Percentiles rank a stretch among this genome's conserved stretches.
These are phyloP conservation scores for Ogataea thermomethanolica DNA, from an alignment of 805 yeast genomes.

Conservation along the genomic window DNA sequence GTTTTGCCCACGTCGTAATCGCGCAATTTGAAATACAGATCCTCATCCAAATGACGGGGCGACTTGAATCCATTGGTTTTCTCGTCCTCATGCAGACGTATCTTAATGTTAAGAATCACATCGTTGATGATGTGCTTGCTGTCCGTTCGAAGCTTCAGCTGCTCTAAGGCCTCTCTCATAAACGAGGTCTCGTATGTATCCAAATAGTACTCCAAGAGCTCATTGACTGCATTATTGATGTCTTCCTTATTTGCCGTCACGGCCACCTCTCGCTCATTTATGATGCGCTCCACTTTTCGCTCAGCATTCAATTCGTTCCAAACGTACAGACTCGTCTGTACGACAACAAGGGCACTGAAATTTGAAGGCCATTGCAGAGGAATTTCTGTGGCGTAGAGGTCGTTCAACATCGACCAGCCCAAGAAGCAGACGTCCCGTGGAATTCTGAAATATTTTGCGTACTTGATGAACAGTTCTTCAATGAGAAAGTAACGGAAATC, in stretches of 20 bases:
- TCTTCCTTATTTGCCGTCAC: conserved; percentile 9
- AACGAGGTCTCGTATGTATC: conserved; percentile 29
- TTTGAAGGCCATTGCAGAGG: conserved; percentile 72
- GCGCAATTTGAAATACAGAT: conserved; percentile 29
- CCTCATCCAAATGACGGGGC: conserved; percentile 13
- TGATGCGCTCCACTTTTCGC: conserved; percentile 8
- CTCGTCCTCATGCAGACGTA: conserved; percentile 22
- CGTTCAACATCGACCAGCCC: conserved; percentile 78
- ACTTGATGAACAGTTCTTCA: conserved; percentile 64
- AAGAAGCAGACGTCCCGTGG: conserved; percentile 47
- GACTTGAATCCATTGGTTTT: conserved; percentile 1
- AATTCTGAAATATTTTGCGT: conserved; percentile 47
- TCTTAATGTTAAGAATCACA: conserved; percentile 30
- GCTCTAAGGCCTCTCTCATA: conserved; percentile 20
- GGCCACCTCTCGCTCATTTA: conserved; percentile 14
- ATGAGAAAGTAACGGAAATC: conserved; percentile 70
- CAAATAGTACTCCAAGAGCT: conserved; percentile 31
- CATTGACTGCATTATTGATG: conserved; percentile 19
- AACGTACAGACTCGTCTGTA: conserved; percentile 49
- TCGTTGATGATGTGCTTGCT: conserved; percentile 27
- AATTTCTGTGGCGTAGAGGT: conserved; percentile 65
- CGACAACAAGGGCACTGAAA: conserved; percentile 63
- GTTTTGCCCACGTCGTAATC: conserved; percentile 31
- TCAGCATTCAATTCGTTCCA: conserved; percentile 23
- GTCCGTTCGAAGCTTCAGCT: conserved; percentile 17